These are phyloP conservation scores for Radiomyces spectabilis DNA, from an alignment of 192 early-diverging fungal species.

Conservation along the genomic window DNA sequence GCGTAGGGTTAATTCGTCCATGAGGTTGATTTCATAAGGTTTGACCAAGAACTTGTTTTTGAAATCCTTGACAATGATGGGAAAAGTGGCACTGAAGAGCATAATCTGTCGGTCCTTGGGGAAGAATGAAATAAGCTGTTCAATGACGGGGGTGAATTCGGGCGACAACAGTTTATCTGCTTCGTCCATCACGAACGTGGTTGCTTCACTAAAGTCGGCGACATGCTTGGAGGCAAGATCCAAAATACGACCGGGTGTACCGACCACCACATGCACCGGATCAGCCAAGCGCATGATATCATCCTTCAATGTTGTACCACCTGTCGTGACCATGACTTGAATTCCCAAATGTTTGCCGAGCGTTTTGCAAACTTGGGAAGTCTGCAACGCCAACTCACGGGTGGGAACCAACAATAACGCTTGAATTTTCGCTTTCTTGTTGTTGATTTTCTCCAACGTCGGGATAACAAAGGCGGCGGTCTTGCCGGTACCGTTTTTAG, in stretches of 20 bases:
- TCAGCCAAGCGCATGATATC: conserved; percentile 94
- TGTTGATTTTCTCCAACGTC: conserved; percentile 87
- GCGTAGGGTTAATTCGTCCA: conserved; percentile 97
- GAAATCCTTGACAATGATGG: conserved; percentile 95
- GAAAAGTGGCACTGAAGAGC: conserved; percentile 96
- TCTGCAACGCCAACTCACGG: conserved; percentile 96
- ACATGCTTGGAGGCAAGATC: conserved; percentile 95
- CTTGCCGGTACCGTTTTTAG: conserved; percentile 93
- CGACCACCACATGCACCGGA: conserved; percentile 93
- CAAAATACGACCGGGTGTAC: conserved; percentile 93
- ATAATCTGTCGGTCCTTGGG: conserved; percentile 88
- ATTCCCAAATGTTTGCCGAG: conserved; percentile 94
- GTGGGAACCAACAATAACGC: conserved; percentile 93
- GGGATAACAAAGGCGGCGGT: conserved; percentile 98
- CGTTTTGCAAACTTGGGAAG: conserved; percentile 97
- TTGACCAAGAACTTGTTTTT: conserved; percentile 95
- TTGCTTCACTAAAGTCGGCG: conserved; percentile 82
- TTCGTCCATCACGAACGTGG: conserved; percentile 98
- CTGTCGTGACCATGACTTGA: conserved; percentile 98
- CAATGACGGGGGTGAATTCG: conserved; percentile 98
- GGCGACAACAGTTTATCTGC: conserved; percentile 98
- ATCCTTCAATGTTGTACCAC: conserved; percentile 96
- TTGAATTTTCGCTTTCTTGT: conserved; percentile 82
- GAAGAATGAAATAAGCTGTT: conserved; percentile 90
- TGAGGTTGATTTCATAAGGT: conserved; percentile 98